Evolutionary conservation across 306 rosid genomes (phyloP), one percentile per base, ranked within the genome.

Genomic region (Parietaria judaica): DNA sequence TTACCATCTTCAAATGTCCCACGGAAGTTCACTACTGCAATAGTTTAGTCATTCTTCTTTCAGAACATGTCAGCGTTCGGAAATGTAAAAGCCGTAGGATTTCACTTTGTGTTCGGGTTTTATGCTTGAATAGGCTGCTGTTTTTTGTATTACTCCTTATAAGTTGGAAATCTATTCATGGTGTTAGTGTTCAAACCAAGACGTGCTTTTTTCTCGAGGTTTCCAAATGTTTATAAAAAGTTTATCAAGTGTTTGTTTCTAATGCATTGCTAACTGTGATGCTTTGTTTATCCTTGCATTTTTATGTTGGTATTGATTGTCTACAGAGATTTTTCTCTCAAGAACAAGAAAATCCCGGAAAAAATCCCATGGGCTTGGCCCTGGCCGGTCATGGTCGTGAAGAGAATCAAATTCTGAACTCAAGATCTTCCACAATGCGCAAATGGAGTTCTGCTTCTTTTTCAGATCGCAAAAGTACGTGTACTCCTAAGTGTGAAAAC

Each of bases 391-490:
- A 73, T 78, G 59, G 87, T 43, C 78, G 84, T 56, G 99, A 94
- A 56, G 99, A 88, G 54, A 81, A 83, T 73, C 99, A 80, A 65
- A 74, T 86, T 60, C 84, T 68, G 50, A 68, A 78, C 65, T 62
- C 84, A 44, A 84, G 88, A 86, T 74, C 97, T 64, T 88, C 99
- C 51, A 70, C 79, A 88, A 73, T 71, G 74, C 73, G 83, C 68
- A 86, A 81, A 74, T 88, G 97, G 99, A 86, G 70, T 60, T 61
- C 94, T 69, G 72, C 69, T 56, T 76, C 86, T 61, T 70, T 66
- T 70, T 54, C 80, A 37, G 92, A 86, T 52, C 73, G 72, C 35
- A 87, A 73, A 76, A 76, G 97, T 94, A 84, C 79, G 92, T 41
- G 50, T 59, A 60, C 64, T 72, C 53, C 48, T 54, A 34, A 36